These are phyloP conservation scores for Erodium maritimum DNA, from an alignment of 345 rosid species.

Conservation along the genomic window DNA sequence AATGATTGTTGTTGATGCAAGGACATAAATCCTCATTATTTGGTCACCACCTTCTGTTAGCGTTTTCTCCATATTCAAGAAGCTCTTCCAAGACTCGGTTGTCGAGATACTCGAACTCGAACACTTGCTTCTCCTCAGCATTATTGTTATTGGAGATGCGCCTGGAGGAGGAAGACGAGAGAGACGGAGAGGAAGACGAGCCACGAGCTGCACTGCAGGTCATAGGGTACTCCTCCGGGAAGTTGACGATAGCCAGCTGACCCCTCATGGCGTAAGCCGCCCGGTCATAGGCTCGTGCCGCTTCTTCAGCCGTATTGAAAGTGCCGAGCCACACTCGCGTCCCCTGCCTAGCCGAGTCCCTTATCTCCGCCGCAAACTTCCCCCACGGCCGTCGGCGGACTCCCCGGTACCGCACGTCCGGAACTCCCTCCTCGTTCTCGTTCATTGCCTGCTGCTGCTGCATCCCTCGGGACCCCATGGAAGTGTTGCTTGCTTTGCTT, in stretches of 20 bases:
- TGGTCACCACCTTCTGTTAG: too few species aligned
- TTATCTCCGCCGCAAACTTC: constrained; percentile 83
- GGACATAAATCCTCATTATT: too few species aligned
- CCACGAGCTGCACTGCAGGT: constrained; percentile 17
- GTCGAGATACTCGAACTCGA: constrained; percentile 73
- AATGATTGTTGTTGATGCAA: too few species aligned
- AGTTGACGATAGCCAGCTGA: constrained; percentile 60
- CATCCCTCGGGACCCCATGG: too few species aligned
- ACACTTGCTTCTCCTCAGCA: constrained; percentile 27
- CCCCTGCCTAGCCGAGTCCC: constrained; percentile 62
- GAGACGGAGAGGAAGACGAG: constrained; percentile 11
- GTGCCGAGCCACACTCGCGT: constrained; percentile 91
- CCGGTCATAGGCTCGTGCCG: constrained; percentile 77
- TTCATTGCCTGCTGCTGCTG: too few species aligned
- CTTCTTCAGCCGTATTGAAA: constrained; percentile 77
- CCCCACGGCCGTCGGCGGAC: constrained; percentile 90
- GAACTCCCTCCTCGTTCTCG: constrained; percentile 11
- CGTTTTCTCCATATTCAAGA: constrained; percentile 49
- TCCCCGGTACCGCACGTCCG: constrained; percentile 47
- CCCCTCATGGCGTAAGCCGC: constrained; percentile 88
- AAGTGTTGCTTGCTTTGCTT: too few species aligned
- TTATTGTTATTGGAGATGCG: not conserved
- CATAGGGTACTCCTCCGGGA: constrained; percentile 58
- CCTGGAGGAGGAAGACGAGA: constrained; percentile 25
- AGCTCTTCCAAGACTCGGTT: constrained; percentile 68